A percentile compares a stretch with the other conserved stretches of the same genome.
phyloP scores from a whole-genome alignment of 306 rosid genomes.

The Heteromeles arbutifolia region DNA sequence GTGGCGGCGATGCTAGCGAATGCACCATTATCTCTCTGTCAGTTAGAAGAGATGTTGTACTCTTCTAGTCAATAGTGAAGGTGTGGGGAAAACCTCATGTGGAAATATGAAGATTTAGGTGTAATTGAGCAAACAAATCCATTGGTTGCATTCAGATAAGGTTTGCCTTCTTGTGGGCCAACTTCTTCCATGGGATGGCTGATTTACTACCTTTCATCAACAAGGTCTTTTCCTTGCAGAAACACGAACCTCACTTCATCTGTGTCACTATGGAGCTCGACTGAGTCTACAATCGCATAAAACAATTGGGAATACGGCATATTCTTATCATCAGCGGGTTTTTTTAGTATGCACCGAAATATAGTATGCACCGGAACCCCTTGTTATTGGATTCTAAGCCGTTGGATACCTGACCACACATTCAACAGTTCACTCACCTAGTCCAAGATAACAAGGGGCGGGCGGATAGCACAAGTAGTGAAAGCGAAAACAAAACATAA shows the following conservation, averaged over 20 bases:
- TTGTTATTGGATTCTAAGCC: not conserved
- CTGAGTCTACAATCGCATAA: too few relatives aligned
- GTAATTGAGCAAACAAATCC: conserved; percentile 7
- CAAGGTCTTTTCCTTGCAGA: not conserved
- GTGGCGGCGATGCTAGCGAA: conserved; percentile 37
- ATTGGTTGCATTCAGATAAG: conserved; percentile 77
- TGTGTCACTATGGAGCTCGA: too few relatives aligned
- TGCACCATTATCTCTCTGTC: conserved; percentile 40
- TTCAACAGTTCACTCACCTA: not conserved
- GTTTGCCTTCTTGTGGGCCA: conserved; percentile 52
- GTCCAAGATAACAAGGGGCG: too few relatives aligned
- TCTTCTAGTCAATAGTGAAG: not conserved
- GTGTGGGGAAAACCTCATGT: not conserved
- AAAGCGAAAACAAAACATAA: not conserved
- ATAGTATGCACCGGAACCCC: too few relatives aligned
- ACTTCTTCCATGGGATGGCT: not conserved
- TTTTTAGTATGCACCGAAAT: too few relatives aligned
- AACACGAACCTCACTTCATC: not conserved
- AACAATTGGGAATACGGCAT: too few relatives aligned
- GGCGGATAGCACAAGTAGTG: too few relatives aligned
- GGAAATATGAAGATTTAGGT: conserved; percentile 22
- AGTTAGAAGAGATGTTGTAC: not conserved
- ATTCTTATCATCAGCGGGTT: too few relatives aligned
- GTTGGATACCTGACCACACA: not conserved
- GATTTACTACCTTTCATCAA: not conserved